A percentile compares a stretch with the other conserved stretches of the same genome.
Evolutionary conservation across 148 eudicot genomes (phyloP).

Genomic region (Camellia japonica): DNA sequence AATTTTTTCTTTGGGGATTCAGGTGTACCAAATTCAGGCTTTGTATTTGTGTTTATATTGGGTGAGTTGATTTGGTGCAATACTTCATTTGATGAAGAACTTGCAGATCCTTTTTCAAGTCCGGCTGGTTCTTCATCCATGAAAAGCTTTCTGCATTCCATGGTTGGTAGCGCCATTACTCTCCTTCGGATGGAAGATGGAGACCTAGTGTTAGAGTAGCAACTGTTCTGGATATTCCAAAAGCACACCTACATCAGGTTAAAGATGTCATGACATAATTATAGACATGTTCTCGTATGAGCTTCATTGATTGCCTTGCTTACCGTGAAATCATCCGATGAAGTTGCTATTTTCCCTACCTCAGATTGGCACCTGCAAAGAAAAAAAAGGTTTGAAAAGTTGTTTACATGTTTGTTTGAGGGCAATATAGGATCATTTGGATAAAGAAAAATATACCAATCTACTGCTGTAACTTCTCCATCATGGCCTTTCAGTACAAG

Average conservation of each 20-base stretch:
- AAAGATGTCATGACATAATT: conserved; percentile 5
- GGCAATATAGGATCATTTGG: background rate
- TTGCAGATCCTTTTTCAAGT: conserved; percentile 20
- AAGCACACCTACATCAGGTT: conserved; percentile 55
- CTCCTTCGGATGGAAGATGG: conserved; percentile 59
- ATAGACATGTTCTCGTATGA: background rate
- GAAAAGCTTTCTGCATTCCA: conserved; percentile 40
- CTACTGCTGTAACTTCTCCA: conserved; percentile 90
- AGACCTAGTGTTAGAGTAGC: conserved; percentile 54
- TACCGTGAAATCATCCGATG: conserved; percentile 91
- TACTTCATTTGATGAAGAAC: conserved; percentile 18
- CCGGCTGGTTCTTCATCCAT: conserved; percentile 25
- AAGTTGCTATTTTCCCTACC: conserved; percentile 78
- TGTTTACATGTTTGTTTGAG: conserved; percentile 4
- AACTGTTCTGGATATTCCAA: conserved; percentile 66
- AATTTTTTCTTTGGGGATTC: conserved; percentile 35
- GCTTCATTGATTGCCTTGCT: conserved; percentile 20
- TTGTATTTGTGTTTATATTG: conserved; percentile 18
- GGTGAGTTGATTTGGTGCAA: conserved; percentile 21
- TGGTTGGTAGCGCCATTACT: conserved; percentile 41
- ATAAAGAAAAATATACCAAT: conserved; percentile 52
- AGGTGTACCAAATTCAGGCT: conserved; percentile 57
- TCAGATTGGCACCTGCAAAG: conserved; percentile 65
- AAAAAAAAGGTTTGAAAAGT: conserved; percentile 2
- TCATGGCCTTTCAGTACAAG: conserved; percentile 59